phyloP scores from a whole-genome alignment of 1,139 yeast species.

The Yarrowia galli region DNA sequence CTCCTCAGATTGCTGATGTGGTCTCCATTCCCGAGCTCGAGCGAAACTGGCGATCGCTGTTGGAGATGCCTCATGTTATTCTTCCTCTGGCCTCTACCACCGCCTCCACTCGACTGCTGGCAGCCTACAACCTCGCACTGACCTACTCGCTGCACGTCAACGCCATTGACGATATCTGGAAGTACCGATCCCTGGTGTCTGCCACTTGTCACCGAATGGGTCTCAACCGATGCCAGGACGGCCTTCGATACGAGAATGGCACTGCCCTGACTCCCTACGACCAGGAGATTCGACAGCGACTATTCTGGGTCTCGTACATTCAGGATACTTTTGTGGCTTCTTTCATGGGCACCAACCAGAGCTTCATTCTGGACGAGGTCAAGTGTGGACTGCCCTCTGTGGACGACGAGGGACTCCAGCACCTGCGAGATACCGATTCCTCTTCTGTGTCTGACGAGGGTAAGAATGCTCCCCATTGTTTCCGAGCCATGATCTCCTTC shows the following conservation, averaged over 20 bases:
- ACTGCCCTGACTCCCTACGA: constrained; percentile 56
- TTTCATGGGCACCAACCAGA: constrained; percentile 80
- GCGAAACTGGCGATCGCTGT: constrained; percentile 36
- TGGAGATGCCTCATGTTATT: constrained; percentile 28
- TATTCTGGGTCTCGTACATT: constrained; percentile 85
- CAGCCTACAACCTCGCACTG: constrained; percentile 59
- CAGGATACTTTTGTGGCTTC: constrained; percentile 79
- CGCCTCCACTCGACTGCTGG: constrained; percentile 8
- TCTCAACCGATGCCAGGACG: constrained; percentile 86
- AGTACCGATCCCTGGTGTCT: constrained; percentile 74
- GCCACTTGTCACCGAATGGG: constrained; percentile 88
- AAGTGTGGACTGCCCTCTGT: constrained; percentile 86
- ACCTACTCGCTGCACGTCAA: constrained; percentile 78
- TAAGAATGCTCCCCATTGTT: constrained; percentile 44
- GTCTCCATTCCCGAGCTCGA: constrained; percentile 46
- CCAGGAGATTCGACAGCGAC: constrained; percentile 80
- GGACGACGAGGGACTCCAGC: constrained; percentile 51
- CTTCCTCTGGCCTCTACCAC: constrained; percentile 33
- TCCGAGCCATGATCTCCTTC: constrained; percentile 58
- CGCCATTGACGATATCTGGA: constrained; percentile 75
- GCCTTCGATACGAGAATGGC: constrained; percentile 70
- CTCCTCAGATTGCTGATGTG: constrained; percentile 49
- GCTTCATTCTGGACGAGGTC: constrained; percentile 78
- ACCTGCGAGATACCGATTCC: constrained; percentile 27
- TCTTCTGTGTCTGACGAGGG: constrained; percentile 10